Evolutionary conservation across 306 rosid genomes (phyloP).

Genomic region (Trifolium pratense): DNA sequence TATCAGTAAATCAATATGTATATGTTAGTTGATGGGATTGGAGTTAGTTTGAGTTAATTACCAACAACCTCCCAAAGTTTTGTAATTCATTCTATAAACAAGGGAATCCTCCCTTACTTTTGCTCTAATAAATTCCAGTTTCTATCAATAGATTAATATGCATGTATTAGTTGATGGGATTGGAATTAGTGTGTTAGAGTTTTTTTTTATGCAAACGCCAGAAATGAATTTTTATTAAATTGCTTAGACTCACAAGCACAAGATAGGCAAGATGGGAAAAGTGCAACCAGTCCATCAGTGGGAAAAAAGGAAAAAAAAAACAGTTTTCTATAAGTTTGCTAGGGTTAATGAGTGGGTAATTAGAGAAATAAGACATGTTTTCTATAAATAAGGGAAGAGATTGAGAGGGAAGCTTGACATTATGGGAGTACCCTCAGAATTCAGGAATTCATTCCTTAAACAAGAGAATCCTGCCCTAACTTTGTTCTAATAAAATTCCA

Average conservation of each 20-base stretch:
- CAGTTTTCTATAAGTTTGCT: neutral
- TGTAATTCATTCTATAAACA: neutral
- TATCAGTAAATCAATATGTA: neutral
- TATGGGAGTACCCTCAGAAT: neutral
- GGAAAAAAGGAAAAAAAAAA: neutral
- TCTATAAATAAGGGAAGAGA: neutral
- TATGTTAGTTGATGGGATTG: slow-evolving; percentile 6
- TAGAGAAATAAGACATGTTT: slow-evolving; percentile 4
- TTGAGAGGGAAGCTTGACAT: neutral
- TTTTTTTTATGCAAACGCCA: neutral
- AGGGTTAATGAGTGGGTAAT: neutral
- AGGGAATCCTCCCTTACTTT: neutral
- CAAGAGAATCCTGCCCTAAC: neutral
- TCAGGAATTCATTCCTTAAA: neutral
- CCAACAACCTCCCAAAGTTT: neutral
- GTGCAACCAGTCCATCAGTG: neutral
- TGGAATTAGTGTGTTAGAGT: too few species aligned
- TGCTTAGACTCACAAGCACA: neutral
- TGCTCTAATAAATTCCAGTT: neutral
- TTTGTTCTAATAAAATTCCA: neutral
- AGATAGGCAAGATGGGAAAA: slow-evolving; percentile 6
- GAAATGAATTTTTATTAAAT: neutral
- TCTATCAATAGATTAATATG: neutral
- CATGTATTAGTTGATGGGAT: neutral
- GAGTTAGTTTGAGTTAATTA: too few species aligned